Base-by-base conservation (phyloP, 1,139 yeast genomes). In the Casaregolazyma lundiana region DNA sequence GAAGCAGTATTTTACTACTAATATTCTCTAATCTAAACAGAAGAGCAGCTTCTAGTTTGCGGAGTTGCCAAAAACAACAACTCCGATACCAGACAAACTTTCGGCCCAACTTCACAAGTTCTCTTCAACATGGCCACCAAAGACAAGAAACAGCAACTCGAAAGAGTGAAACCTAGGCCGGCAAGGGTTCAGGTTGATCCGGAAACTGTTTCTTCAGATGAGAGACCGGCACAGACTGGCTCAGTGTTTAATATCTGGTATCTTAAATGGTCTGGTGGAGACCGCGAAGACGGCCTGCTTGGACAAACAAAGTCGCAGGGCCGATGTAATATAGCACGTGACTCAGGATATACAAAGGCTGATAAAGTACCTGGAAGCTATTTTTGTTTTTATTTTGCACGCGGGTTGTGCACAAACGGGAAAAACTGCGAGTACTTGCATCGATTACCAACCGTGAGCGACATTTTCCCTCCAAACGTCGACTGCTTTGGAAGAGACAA, bases 401-500 rank as follows among this genome's bases (percentile, higher is more conserved):
- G 90, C 47, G 98, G 98, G 0, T 77, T 87, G 63, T 92, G 98
- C 61, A 76, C 80, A 46, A 72, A 78, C 53, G 97, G 96, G 3
- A 75, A 74, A 48, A 75, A 78, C 43, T 92, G 98, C 64, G 76
- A 75, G 29, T 89, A 80, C 62, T 67, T 83, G 42, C 98, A 92
- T 64, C 70, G 96, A 42, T 62, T 86, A 13, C 98, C 98, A 0
- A 64, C 62, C 0, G 73, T 71, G 4, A 54, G 58, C 0, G 82
- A 78, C 50, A 63, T 67, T 38, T 69, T 70, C 49, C 72, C 81
- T 0, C 76, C 81, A 9, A 81, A 88, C 1, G 78, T 81, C 35
- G 98, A 92, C 65, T 90, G 97, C 59, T 92, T 92, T 71, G 97
- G 97, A 0, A 70, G 98, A 49, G 96, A 87, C 61, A 87, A 84